Conservation (phyloP, 2,329 filamentous ascomycete species). For the Cryphonectria japonica region DNA sequence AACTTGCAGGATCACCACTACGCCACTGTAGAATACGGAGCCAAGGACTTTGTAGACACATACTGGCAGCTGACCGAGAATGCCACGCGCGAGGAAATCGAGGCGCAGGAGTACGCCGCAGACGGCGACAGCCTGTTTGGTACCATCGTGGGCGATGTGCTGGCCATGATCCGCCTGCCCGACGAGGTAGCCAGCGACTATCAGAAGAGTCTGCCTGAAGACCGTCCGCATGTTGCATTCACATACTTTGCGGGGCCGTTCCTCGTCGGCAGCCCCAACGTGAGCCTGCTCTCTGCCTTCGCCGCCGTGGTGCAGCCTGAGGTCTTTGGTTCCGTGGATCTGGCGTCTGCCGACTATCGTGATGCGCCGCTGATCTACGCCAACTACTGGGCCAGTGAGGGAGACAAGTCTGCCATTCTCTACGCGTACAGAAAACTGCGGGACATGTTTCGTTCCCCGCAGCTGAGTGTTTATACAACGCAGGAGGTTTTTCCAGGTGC, state of each 20-base stretch:
- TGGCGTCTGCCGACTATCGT: background rate
- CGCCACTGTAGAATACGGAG: background rate
- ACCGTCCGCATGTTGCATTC: slow-evolving; percentile 16
- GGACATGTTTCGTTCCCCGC: background rate
- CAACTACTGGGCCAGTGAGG: background rate
- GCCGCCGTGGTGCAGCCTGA: background rate
- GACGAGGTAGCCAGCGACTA: background rate
- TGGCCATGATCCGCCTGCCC: background rate
- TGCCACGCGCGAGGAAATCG: background rate
- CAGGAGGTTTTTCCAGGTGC: slow-evolving; percentile 23
- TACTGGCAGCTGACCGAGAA: background rate
- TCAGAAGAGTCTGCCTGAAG: slow-evolving; percentile 13
- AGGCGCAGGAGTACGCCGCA: background rate
- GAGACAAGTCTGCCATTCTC: background rate
- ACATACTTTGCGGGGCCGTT: background rate
- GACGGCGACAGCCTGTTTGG: background rate
- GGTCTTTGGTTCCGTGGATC: background rate
- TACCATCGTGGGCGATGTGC: background rate
- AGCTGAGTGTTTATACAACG: background rate
- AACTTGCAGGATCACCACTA: background rate
- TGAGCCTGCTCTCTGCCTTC: background rate
- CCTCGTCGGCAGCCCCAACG: background rate
- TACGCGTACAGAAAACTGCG: background rate
- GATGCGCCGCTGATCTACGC: background rate
- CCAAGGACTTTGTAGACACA: background rate